Conservation (phyloP, 2,329 filamentous ascomycete species). For the Fusarium sp. region DNA sequence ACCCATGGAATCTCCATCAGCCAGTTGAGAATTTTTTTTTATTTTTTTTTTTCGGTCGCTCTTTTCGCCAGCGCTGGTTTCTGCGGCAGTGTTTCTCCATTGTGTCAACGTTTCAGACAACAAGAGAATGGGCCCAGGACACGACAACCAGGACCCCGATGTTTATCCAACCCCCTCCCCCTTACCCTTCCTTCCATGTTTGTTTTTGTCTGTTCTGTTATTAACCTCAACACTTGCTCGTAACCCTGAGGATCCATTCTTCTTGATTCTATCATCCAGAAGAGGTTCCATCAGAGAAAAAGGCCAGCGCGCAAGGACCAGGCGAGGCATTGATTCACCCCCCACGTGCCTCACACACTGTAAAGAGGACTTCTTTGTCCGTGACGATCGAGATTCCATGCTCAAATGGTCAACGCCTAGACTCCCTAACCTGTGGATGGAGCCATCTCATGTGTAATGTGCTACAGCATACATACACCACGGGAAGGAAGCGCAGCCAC, state of each 20-base stretch:
- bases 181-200: not conserved
- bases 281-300: constrained; percentile 9
- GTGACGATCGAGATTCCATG: constrained; percentile 32
- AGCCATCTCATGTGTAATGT: not conserved
- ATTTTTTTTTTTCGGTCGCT: constrained; percentile 12
- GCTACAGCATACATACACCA: constrained; percentile 2
- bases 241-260: not conserved
- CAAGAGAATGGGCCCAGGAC: not conserved
- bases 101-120: constrained; percentile 23
- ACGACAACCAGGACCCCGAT: not conserved
- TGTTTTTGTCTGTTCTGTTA: constrained; percentile 27
- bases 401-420: constrained; percentile 8
- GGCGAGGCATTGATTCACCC: constrained; percentile 16
- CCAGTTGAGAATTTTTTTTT: constrained; percentile 2
- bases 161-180: constrained; percentile 2
- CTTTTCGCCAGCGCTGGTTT: constrained; percentile 26
- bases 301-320: not conserved
- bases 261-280: not conserved
- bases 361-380: constrained; percentile 13
- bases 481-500: not conserved
- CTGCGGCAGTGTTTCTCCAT: constrained; percentile 27
- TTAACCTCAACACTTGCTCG: constrained; percentile 5
- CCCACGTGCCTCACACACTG: constrained; percentile 25
- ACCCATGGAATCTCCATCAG: not conserved
- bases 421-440: constrained; percentile 2